These are phyloP conservation scores for Bipolaris zeicola DNA, from an alignment of 2,329 filamentous ascomycete genomes.

Conservation along the genomic window DNA sequence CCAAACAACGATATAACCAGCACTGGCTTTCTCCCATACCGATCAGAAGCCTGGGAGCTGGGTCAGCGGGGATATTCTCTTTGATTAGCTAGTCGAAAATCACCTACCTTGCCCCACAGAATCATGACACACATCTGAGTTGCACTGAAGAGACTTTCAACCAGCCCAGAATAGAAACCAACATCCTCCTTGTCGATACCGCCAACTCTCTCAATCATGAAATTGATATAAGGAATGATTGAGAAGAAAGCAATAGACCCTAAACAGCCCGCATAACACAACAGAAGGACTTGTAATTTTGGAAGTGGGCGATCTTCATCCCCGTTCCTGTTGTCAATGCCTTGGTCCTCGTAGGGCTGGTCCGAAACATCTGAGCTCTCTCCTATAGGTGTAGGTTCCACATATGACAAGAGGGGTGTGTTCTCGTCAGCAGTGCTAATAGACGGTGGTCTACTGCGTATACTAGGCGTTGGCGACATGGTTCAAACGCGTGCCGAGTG, in stretches of 20 bases:
- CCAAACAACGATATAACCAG: conserved; percentile 71
- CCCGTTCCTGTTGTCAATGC: conserved; percentile 1
- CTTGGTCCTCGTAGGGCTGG: not conserved
- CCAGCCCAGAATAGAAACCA: conserved; percentile 79
- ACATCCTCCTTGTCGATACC: conserved; percentile 67
- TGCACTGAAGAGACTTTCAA: conserved; percentile 72
- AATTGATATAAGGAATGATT: conserved; percentile 80
- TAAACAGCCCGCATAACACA: conserved; percentile 74
- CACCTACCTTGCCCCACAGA: conserved; percentile 60
- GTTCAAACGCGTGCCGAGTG: not conserved
- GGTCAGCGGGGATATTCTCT: not conserved
- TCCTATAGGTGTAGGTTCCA: conserved; percentile 21
- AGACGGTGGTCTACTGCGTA: not conserved
- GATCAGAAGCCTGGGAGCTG: conserved; percentile 61
- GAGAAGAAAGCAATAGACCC: conserved; percentile 84
- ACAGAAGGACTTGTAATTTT: conserved; percentile 65
- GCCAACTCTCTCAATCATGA: conserved; percentile 74
- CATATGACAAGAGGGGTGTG: conserved; percentile 35
- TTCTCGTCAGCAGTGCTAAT: conserved; percentile 28
- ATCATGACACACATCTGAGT: conserved; percentile 82
- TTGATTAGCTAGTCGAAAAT: not conserved
- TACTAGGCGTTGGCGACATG: conserved; percentile 8
- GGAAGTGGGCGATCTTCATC: conserved; percentile 34
- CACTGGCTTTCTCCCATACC: conserved; percentile 73
- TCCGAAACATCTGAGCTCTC: conserved; percentile 13